Evolutionary conservation across 1,139 yeast species (phyloP), one percentile per base, ranked within the genome.

Genomic region (Diutina ranongensis): DNA sequence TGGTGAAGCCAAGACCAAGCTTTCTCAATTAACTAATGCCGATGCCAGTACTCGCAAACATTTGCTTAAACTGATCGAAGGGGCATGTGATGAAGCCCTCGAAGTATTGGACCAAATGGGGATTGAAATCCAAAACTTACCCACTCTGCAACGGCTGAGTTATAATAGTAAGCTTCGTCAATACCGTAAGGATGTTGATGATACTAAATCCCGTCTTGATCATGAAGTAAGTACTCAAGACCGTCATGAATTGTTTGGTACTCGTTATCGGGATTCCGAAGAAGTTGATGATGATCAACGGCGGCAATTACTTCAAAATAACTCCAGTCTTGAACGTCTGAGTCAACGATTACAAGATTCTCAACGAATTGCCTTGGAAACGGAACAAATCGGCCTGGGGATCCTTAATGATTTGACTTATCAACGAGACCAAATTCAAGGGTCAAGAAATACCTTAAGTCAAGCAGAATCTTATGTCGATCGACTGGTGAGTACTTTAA

Each of bases 381-480:
- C 98, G 0, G 98, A 92, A 61, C 72, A 74, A 42, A 79, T 94
- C 46, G 99, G 99, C 1, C 87, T 97, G 9, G 84, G 85, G 53
- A 92, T 94, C 48, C 73, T 94, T 62, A 81, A 81, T 57, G 96
- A 92, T 61, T 69, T 94, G 54, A 72, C 97, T 49, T 83, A 95
- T 19, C 99, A 94, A 65, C 72, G 98, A 49, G 98, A 94, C 57
- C 97, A 94, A 57, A 78, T 94, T 46, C 65, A 76, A 45, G 88
- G 89, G 53, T 78, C 96, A 15, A 76, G 97, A 59, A 80, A 80
- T 54, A 86, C 95, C 0, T 69, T 94, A 46, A 74, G 77, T 63
- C 94, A 88, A 51, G 97, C 98, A 0, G 97, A 94, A 58, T 79
- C 84, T 1, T 88, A 89, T 57, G 95, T 94, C 46, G 98, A 92